Evolutionary conservation across 352 stramenopile species (phyloP).

Genomic region (Globisporangium alternatum): DNA sequence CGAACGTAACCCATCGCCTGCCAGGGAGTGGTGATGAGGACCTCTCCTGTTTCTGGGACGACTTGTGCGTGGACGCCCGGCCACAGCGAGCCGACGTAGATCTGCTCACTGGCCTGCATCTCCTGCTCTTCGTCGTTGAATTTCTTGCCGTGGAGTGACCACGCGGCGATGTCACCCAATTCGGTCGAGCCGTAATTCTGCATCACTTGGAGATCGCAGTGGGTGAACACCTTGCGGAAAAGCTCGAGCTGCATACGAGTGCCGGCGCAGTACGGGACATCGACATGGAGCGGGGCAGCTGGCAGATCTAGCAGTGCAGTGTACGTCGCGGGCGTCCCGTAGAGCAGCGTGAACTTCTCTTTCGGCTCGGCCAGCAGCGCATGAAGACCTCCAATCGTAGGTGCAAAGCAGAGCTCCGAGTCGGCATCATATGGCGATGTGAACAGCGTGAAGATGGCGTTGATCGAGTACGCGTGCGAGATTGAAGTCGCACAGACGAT

Average conservation of each 20-base stretch:
- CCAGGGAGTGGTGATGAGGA: constrained; percentile 79
- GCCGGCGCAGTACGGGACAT: constrained; percentile 74
- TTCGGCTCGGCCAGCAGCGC: constrained; percentile 37
- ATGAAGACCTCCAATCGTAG: constrained; percentile 45
- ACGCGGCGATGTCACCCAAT: constrained; percentile 76
- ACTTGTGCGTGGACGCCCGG: constrained; percentile 50
- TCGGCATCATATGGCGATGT: constrained; percentile 56
- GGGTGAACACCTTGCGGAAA: constrained; percentile 43
- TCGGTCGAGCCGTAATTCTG: constrained; percentile 89
- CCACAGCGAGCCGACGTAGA: constrained; percentile 72
- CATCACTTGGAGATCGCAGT: constrained; percentile 69
- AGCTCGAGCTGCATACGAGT: constrained; percentile 52
- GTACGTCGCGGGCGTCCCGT: constrained; percentile 81
- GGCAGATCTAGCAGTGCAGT: constrained; percentile 56
- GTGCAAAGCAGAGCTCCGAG: constrained; percentile 72
- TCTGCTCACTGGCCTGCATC: constrained; percentile 32
- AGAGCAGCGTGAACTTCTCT: constrained; percentile 52
- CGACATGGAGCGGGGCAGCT: constrained; percentile 45
- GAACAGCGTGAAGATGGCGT: constrained; percentile 78
- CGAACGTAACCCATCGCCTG: constrained; percentile 75
- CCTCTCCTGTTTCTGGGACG: constrained; percentile 48
- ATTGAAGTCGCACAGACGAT: constrained; percentile 82
- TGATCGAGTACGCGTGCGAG: constrained; percentile 84
- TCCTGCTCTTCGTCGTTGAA: constrained; percentile 38
- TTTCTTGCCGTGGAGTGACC: constrained; percentile 43